Conservation (phyloP, 805 yeast species). For the Wickerhamomyces sydowiorum region DNA sequence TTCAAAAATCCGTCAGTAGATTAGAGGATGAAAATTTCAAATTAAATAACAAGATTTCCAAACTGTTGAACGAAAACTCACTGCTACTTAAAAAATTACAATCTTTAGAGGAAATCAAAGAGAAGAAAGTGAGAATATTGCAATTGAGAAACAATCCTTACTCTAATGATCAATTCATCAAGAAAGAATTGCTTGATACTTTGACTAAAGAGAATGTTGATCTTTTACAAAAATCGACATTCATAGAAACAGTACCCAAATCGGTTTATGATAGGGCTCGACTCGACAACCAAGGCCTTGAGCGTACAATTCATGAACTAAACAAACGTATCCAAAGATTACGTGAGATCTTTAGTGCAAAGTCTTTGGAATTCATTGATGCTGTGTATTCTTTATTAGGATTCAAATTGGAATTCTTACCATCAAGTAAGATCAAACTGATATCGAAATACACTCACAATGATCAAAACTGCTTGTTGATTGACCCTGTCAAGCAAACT, state of each 20-base stretch:
- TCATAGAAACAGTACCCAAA: conserved; percentile 42
- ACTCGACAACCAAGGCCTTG: conserved; percentile 43
- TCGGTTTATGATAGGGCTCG: conserved; percentile 59
- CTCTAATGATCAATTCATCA: conserved; percentile 52
- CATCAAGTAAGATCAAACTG: conserved; percentile 50
- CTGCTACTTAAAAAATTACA: conserved; percentile 33
- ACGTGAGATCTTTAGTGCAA: conserved; percentile 52
- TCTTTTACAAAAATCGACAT: conserved; percentile 29
- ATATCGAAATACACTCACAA: conserved; percentile 38
- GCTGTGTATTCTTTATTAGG: conserved; percentile 68
- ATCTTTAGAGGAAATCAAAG: conserved; percentile 27
- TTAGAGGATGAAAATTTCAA: conserved; percentile 37
- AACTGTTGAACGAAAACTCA: conserved; percentile 29
- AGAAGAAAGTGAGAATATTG: conserved; percentile 42
- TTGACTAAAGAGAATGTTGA: conserved; percentile 56
- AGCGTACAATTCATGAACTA: conserved; percentile 40
- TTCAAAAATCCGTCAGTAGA: conserved; percentile 29
- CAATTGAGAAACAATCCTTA: conserved; percentile 67
- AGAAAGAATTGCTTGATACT: conserved; percentile 42
- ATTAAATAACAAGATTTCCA: conserved; percentile 30
- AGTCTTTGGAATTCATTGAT: conserved; percentile 66
- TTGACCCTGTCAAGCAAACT: conserved; percentile 51
- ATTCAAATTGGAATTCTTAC: conserved; percentile 61
- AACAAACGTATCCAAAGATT: conserved; percentile 48
- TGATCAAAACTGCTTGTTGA: conserved; percentile 40